These are phyloP conservation scores for Microsporum canis DNA, from an alignment of 2,329 filamentous ascomycete genomes.

Conservation along the genomic window DNA sequence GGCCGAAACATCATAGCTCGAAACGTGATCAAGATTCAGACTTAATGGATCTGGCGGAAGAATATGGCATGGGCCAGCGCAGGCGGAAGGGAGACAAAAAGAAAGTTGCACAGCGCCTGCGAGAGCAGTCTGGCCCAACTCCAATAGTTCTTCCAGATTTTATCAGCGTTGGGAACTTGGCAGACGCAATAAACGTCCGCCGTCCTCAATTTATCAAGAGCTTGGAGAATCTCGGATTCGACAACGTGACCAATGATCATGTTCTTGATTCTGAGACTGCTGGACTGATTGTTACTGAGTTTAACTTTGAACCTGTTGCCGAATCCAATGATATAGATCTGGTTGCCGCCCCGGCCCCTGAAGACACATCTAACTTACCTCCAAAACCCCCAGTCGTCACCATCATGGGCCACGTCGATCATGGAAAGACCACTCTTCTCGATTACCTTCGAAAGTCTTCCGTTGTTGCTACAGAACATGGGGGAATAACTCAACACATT, in stretches of 20 bases:
- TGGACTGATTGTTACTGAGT: conserved; percentile 80
- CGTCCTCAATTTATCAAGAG: conserved; percentile 60
- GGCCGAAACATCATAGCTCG: not conserved
- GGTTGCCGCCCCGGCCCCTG: conserved; percentile 54
- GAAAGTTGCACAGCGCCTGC: conserved; percentile 31
- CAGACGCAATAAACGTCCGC: conserved; percentile 60
- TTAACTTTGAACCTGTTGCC: conserved; percentile 76
- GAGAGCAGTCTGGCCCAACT: conserved; percentile 36
- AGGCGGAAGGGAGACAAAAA: conserved; percentile 32
- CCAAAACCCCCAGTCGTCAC: conserved; percentile 83
- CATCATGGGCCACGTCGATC: conserved; percentile 98
- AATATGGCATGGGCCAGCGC: conserved; percentile 2
- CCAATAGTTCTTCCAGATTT: conserved; percentile 76
- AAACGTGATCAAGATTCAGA: not conserved
- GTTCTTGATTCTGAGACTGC: conserved; percentile 86
- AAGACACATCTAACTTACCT: conserved; percentile 58
- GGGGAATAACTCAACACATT: conserved; percentile 96
- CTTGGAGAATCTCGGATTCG: conserved; percentile 77
- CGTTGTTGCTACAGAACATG: conserved; percentile 80
- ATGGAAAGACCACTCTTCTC: conserved; percentile 92
- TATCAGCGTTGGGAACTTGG: conserved; percentile 76
- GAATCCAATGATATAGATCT: conserved; percentile 59
- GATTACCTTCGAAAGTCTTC: conserved; percentile 91
- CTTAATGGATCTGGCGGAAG: conserved; percentile 3
- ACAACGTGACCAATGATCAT: conserved; percentile 69